These are phyloP conservation scores for Neurospora sp. DNA, from an alignment of 495 filamentous ascomycete species.

Conservation along the genomic window DNA sequence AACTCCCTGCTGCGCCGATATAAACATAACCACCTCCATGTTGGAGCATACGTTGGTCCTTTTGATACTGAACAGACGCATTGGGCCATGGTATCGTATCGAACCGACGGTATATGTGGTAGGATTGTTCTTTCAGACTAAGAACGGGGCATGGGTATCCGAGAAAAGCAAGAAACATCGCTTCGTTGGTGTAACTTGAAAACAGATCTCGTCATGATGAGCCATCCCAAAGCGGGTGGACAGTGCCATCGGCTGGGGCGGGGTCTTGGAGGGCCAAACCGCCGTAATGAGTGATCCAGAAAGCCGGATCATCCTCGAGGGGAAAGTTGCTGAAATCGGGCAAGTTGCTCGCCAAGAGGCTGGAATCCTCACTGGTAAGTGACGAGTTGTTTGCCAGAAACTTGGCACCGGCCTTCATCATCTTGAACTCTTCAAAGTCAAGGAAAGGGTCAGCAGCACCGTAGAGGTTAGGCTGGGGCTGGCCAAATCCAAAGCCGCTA, in stretches of 20 bases:
- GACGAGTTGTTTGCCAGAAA: constrained; percentile 28
- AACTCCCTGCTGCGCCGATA: not conserved
- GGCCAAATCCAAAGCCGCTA: constrained; percentile 38
- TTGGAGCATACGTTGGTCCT: not conserved
- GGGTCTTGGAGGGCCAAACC: constrained; percentile 19
- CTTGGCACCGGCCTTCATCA: constrained; percentile 41
- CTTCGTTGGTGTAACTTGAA: constrained; percentile 10
- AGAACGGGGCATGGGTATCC: constrained; percentile 7
- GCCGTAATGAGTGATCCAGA: constrained; percentile 21
- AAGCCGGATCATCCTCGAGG: constrained; percentile 24
- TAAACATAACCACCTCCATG: not conserved
- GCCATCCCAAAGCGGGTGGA: constrained; percentile 22
- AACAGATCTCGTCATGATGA: constrained; percentile 13
- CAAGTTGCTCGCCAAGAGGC: constrained; percentile 12
- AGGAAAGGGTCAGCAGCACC: constrained; percentile 46
- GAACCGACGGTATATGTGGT: not conserved
- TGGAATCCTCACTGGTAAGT: constrained; percentile 25
- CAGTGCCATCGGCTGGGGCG: constrained; percentile 19
- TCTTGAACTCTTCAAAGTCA: constrained; percentile 45
- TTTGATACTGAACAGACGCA: not conserved
- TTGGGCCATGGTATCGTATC: not conserved
- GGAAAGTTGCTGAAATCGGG: constrained; percentile 13
- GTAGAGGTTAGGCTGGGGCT: constrained; percentile 41
- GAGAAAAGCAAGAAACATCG: constrained; percentile 12
- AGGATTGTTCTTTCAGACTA: not conserved